Percentiles rank a stretch among this genome's conserved stretches.
Conservation (phyloP, 768 basidiomycete species). For the Suillus discolor region DNA sequence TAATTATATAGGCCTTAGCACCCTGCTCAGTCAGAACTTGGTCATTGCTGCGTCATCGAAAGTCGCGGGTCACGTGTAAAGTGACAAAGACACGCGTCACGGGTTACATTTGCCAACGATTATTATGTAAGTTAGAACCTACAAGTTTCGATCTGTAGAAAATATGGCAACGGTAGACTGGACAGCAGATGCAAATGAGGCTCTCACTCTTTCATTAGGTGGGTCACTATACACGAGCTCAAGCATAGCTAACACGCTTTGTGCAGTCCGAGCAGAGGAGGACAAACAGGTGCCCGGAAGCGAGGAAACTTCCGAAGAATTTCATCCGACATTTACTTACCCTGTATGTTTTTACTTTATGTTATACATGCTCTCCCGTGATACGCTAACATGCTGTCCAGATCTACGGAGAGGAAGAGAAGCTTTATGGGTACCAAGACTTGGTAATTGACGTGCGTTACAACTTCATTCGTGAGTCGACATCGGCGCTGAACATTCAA, state of each 20-base stretch:
- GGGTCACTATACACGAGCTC: conserved; percentile 10
- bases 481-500: conserved; percentile 6
- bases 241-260: conserved; percentile 5
- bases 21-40: not conserved
- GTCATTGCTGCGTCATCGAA: not conserved
- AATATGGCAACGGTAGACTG: conserved; percentile 49
- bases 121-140: not conserved
- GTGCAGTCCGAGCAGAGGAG: conserved; percentile 66
- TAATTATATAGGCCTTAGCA: not conserved
- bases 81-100: conserved; percentile 29
- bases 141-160: not conserved
- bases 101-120: not conserved
- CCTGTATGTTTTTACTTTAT: conserved; percentile 54
- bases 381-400: conserved; percentile 26
- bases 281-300: conserved; percentile 61
- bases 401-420: conserved; percentile 97
- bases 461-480: not conserved
- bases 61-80: not conserved
- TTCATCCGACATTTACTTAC: conserved; percentile 92
- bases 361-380: not conserved
- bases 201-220: conserved; percentile 78
- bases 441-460: conserved; percentile 77
- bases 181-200: conserved; percentile 81
- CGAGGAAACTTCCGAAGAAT: conserved; percentile 63
- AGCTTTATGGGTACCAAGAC: conserved; percentile 91